Evolutionary conservation across 371 early-diverging fungal genomes (phyloP).

Genomic region (Batkoa obscura): DNA sequence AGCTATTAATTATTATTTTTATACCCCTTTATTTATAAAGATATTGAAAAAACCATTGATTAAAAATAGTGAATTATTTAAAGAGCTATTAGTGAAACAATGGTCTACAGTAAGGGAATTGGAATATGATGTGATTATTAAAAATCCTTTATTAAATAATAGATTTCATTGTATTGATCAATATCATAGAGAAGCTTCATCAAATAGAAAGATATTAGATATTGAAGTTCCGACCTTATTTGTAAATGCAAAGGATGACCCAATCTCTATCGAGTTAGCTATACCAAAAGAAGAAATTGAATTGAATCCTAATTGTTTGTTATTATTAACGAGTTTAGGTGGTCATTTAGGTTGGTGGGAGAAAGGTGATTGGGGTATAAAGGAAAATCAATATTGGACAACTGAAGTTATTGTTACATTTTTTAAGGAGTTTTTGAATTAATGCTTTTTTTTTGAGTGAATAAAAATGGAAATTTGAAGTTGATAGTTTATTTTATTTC

Average conservation of each 20-base stretch:
- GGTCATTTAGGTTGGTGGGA: constrained; percentile 88
- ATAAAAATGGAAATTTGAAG: too few species aligned
- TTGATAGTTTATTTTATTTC: too few species aligned
- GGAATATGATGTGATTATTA: background rate
- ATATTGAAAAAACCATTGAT: constrained; percentile 21
- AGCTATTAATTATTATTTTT: background rate
- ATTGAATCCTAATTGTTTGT: constrained; percentile 57
- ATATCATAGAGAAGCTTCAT: constrained; percentile 62
- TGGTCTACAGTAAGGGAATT: background rate
- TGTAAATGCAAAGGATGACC: constrained; percentile 80
- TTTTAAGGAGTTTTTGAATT: too few species aligned
- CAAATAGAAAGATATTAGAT: constrained; percentile 42
- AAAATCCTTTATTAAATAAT: constrained; percentile 18
- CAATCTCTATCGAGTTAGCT: constrained; percentile 45
- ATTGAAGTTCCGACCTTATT: constrained; percentile 60
- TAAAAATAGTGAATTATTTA: constrained; percentile 17
- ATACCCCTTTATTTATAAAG: background rate
- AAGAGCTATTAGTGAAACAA: too few species aligned
- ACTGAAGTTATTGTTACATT: too few species aligned
- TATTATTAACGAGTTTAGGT: constrained; percentile 66
- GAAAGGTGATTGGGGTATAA: background rate
- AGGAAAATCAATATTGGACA: too few species aligned
- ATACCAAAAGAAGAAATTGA: constrained; percentile 48
- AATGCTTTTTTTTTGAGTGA: too few species aligned
- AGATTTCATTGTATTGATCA: constrained; percentile 63